phyloP scores from a whole-genome alignment of 805 yeast species.

The Saturnispora serradocipensis region DNA sequence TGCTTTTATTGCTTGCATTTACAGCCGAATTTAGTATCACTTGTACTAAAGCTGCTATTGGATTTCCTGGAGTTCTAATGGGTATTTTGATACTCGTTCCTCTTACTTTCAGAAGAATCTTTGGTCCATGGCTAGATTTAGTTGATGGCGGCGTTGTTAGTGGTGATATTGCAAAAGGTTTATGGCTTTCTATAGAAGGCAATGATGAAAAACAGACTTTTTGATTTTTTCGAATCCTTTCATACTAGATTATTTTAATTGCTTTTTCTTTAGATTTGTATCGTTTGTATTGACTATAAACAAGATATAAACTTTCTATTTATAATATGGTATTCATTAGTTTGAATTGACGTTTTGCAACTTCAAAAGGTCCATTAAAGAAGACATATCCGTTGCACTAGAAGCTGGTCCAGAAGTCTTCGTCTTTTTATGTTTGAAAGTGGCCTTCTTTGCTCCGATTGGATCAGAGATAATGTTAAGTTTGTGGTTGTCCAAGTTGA shows the following conservation, averaged over 20 bases:
- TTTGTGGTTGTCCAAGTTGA: constrained; percentile 16
- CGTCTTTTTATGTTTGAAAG: background rate
- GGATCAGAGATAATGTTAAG: constrained; percentile 2
- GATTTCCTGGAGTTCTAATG: constrained; percentile 81
- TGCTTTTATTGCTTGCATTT: constrained; percentile 56
- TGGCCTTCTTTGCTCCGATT: constrained; percentile 1
- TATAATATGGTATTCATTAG: background rate
- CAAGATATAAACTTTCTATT: constrained; percentile 1
- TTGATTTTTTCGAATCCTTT: background rate
- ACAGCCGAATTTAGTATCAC: constrained; percentile 80
- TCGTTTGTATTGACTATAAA: background rate
- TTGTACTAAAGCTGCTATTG: constrained; percentile 83
- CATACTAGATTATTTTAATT: background rate
- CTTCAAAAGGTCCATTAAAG: constrained; percentile 4
- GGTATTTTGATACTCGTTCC: constrained; percentile 55
- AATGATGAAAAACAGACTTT: background rate
- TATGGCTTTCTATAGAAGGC: constrained; percentile 13
- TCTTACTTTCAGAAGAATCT: constrained; percentile 51
- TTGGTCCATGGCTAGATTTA: constrained; percentile 39
- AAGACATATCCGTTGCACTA: background rate
- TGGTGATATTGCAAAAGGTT: constrained; percentile 25
- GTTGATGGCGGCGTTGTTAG: constrained; percentile 45
- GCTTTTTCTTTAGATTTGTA: background rate
- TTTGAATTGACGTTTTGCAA: background rate
- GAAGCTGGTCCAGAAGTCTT: background rate